phyloP scores from a whole-genome alignment of 176 grass and related monocot species.

The Melocanna baccifera region DNA sequence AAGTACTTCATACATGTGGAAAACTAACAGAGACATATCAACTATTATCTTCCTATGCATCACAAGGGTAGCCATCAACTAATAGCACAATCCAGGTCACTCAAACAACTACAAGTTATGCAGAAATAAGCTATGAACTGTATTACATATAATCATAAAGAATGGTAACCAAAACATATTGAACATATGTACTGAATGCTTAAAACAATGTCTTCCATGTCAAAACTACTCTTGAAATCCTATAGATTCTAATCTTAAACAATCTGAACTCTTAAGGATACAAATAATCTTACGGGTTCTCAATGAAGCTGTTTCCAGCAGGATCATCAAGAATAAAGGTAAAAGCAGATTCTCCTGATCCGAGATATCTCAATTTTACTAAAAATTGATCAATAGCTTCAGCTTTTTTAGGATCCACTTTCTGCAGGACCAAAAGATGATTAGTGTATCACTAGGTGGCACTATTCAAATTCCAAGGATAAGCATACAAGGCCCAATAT shows the following conservation, averaged over 20 bases:
- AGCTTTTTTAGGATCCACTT: constrained; percentile 84
- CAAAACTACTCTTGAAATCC: neutral
- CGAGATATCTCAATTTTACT: constrained; percentile 70
- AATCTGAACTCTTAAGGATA: neutral
- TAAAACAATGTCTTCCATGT: neutral
- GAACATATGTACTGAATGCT: neutral
- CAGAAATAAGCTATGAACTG: neutral
- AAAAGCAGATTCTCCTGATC: constrained; percentile 65
- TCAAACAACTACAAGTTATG: neutral
- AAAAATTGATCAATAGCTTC: constrained; percentile 89
- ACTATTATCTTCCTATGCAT: neutral
- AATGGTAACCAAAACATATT: neutral
- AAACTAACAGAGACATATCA: neutral
- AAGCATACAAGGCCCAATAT: neutral
- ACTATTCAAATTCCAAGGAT: constrained; percentile 2
- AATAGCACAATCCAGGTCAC: neutral
- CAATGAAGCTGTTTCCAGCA: constrained; percentile 92
- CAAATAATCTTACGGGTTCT: constrained; percentile 68
- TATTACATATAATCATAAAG: neutral
- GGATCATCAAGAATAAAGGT: constrained; percentile 92
- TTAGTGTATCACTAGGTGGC: neutral
- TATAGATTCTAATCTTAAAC: neutral
- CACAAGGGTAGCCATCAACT: neutral
- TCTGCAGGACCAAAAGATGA: constrained; percentile 50
- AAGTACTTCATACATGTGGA: neutral